Conservation (phyloP, 1,284 basidiomycete genomes). For the Ustilago xerochloae region DNA sequence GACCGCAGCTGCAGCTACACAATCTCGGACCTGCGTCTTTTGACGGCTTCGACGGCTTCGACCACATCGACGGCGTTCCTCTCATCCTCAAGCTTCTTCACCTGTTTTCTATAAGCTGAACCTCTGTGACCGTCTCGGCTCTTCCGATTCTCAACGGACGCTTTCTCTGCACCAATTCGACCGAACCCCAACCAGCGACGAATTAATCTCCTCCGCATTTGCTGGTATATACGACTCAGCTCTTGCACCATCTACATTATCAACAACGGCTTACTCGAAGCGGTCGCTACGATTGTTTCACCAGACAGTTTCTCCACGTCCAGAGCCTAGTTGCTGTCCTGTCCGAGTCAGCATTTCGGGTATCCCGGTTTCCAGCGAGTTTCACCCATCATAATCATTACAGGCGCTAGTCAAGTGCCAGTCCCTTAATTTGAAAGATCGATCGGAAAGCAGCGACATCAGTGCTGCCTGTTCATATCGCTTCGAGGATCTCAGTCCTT, state of each 20-base stretch:
- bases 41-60: too few relatives aligned
- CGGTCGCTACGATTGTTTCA: too few relatives aligned
- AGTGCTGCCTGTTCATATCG: neutral
- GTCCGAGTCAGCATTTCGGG: neutral
- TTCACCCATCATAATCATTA: too few relatives aligned
- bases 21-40: conserved; percentile 15
- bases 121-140: conserved; percentile 2
- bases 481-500: too few relatives aligned
- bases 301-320: neutral
- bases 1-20: conserved; percentile 30
- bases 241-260: neutral
- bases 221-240: neutral
- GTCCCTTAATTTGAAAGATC: too few relatives aligned
- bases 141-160: too few relatives aligned
- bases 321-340: neutral
- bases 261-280: neutral
- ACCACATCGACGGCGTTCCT: neutral
- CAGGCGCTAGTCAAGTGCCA: too few relatives aligned
- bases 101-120: neutral
- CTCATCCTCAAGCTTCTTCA: neutral
- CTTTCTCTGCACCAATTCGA: too few relatives aligned
- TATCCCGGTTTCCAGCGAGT: neutral
- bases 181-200: too few relatives aligned
- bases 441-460: too few relatives aligned
- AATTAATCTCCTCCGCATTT: too few relatives aligned